These are phyloP conservation scores for Liriodendron chinense DNA, from an alignment of 164 flowering plant genomes.

Conservation along the genomic window DNA sequence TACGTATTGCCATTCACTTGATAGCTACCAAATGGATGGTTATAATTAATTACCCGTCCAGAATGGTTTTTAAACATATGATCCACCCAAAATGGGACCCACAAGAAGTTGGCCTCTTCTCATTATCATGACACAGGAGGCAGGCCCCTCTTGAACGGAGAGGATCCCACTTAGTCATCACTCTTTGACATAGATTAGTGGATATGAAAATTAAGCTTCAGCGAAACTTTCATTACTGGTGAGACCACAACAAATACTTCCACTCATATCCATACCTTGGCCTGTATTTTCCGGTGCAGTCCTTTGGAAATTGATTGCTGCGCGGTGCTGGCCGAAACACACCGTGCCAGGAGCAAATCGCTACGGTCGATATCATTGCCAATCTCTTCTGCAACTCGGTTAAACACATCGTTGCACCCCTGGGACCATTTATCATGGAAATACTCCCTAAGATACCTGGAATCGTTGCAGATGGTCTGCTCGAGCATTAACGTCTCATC, in stretches of 20 bases:
- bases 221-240: background rate
- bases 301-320: slow-evolving; percentile 16
- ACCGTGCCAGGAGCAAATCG: slow-evolving; percentile 28
- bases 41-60: too few species aligned
- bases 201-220: too few species aligned
- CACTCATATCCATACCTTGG: slow-evolving; percentile 12
- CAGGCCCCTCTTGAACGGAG: too few species aligned
- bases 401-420: slow-evolving; percentile 31
- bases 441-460: slow-evolving; percentile 16
- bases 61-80: too few species aligned
- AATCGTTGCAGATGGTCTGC: slow-evolving; percentile 34
- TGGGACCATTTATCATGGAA: slow-evolving; percentile 19
- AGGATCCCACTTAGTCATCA: background rate
- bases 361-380: slow-evolving; percentile 18
- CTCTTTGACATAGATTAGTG: background rate
- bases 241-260: background rate
- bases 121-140: too few species aligned
- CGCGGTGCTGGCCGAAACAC: slow-evolving; percentile 14
- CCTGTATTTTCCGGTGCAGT: slow-evolving; percentile 17
- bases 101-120: too few species aligned
- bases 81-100: too few species aligned
- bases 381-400: slow-evolving; percentile 24
- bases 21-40: too few species aligned
- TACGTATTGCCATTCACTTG: too few species aligned
- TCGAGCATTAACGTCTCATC: slow-evolving; percentile 25